Conservation (phyloP, 371 early-diverging fungal genomes). For the Funneliformis caledonium region DNA sequence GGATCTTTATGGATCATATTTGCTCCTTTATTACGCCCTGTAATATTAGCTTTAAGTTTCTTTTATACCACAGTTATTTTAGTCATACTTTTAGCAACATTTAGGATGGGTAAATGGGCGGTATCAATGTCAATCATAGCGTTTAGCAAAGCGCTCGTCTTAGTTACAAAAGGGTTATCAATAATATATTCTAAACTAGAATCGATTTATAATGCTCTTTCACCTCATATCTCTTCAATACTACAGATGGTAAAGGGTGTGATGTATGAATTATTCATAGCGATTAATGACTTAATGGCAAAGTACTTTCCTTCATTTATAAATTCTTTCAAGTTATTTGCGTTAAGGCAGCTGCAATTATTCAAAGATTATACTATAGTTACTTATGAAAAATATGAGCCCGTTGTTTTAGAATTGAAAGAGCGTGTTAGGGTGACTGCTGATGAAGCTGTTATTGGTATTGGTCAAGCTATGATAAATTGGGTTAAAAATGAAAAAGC, state of each 20-base stretch:
- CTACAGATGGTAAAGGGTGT: neutral
- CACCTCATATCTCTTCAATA: neutral
- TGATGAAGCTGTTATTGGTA: conserved; percentile 15
- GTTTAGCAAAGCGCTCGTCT: neutral
- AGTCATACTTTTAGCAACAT: neutral
- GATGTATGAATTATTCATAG: neutral
- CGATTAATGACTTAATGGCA: neutral
- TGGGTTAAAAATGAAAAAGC: conserved; percentile 33
- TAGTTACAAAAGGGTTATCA: neutral
- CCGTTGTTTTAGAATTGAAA: neutral
- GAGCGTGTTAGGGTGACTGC: neutral
- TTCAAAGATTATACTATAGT: neutral
- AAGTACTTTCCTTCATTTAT: neutral
- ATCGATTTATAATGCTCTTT: neutral
- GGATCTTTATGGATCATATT: conserved; percentile 1
- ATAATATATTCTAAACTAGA: neutral
- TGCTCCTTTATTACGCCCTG: conserved; percentile 14
- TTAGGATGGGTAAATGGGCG: neutral
- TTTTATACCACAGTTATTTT: conserved; percentile 23
- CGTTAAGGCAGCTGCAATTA: neutral
- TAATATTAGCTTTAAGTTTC: conserved; percentile 3
- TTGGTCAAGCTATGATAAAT: conserved; percentile 32
- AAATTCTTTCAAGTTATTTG: neutral
- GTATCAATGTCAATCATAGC: neutral
- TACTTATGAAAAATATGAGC: conserved; percentile 2